Conservation (phyloP, 768 basidiomycete genomes). For the Rossbeevera mucosa region DNA sequence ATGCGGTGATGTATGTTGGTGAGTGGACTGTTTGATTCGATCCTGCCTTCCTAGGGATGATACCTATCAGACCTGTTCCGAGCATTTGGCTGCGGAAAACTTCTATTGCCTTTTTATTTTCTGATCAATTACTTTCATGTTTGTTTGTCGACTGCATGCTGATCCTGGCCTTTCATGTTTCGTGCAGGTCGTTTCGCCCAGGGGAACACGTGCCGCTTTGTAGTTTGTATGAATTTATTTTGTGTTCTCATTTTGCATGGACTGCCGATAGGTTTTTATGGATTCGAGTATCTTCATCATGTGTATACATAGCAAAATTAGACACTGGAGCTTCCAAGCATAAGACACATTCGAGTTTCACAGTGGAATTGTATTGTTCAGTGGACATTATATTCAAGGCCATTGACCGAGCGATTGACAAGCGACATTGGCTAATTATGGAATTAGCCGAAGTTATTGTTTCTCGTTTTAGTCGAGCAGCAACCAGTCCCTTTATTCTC, state of each 20-base stretch:
- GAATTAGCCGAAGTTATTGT: constrained; percentile 25
- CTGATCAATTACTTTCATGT: constrained; percentile 9
- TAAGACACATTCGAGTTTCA: neutral
- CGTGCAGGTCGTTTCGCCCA: constrained; percentile 4
- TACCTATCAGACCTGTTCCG: constrained; percentile 77
- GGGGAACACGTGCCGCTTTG: neutral
- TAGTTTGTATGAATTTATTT: neutral
- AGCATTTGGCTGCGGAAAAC: constrained; percentile 52
- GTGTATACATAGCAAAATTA: constrained; percentile 13
- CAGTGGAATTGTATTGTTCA: too few relatives aligned
- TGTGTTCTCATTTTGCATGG: constrained; percentile 6
- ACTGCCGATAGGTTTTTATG: constrained; percentile 6
- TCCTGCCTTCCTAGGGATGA: constrained; percentile 46
- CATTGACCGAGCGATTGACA: too few relatives aligned
- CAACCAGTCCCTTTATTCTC: constrained; percentile 27
- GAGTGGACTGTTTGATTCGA: constrained; percentile 14
- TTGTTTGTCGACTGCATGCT: constrained; percentile 1
- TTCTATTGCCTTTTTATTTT: constrained; percentile 60
- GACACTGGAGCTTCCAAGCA: neutral
- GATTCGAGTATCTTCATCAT: neutral
- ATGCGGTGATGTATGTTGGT: constrained; percentile 24
- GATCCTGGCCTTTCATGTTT: constrained; percentile 2
- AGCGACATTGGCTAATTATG: too few relatives aligned
- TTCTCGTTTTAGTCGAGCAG: constrained; percentile 12
- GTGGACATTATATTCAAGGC: too few relatives aligned